Conservation (phyloP, 176 grass and related monocot species). For the Cenchrus fungigraminus region DNA sequence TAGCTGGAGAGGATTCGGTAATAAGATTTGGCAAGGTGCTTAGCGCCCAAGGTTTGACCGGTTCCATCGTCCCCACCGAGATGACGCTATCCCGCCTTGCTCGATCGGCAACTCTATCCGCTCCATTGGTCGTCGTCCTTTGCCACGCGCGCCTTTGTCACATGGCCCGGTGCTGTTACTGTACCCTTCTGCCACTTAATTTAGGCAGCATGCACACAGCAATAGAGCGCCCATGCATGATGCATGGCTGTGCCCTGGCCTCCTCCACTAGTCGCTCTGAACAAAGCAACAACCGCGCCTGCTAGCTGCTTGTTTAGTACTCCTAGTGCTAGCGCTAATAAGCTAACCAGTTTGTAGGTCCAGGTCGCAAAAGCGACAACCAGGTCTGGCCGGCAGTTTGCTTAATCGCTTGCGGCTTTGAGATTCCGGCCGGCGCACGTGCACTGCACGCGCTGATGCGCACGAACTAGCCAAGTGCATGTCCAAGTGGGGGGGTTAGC, state of each 20-base stretch:
- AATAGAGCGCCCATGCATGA: too few relatives aligned
- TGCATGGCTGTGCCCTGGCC: not conserved
- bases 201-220: not conserved
- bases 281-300: not conserved
- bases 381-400: too few relatives aligned
- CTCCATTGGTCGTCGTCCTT: not conserved
- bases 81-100: not conserved
- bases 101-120: conserved; percentile 7
- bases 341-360: too few relatives aligned
- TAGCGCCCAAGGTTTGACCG: conserved; percentile 45
- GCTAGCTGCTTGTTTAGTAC: conserved; percentile 13
- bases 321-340: too few relatives aligned
- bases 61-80: not conserved
- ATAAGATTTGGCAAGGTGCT: conserved; percentile 23
- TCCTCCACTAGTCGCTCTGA: not conserved
- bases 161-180: conserved; percentile 25
- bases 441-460: too few relatives aligned
- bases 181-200: not conserved
- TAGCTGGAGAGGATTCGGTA: not conserved
- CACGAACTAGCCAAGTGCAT: too few relatives aligned
- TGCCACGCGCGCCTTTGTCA: conserved; percentile 4
- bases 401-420: too few relatives aligned
- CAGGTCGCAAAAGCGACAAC: too few relatives aligned
- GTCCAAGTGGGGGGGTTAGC: too few relatives aligned
- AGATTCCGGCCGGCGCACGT: too few relatives aligned